Evolutionary conservation across 2,329 filamentous ascomycete species (phyloP), one percentile per base, ranked within the genome.

Genomic region (Botrytis elliptica): DNA sequence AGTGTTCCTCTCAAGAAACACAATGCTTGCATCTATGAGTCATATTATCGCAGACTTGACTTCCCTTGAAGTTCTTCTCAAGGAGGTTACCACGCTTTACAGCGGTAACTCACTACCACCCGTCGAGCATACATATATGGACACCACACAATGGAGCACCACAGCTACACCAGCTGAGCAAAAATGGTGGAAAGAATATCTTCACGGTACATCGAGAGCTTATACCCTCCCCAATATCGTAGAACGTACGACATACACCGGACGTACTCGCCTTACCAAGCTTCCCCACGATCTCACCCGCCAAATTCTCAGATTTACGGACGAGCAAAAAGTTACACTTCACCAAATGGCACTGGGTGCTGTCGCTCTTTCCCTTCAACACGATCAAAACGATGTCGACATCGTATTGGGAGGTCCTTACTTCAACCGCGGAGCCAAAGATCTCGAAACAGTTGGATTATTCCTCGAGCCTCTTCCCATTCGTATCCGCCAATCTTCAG

Each of bases 11-110:
- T 77, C 79, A 1, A 42, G 59, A 29, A 66, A 75, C 12, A 63
- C 72, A 1, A 66, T 83, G 4, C 49, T 81, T 7, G 74, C 80
- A 29, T 71, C 78, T 3, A 69, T 78, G 62, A 79, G 77, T 44
- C 82, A 83, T 71, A 82, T 83, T 65, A 77, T 83, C 16, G 78
- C 77, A 69, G 82, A 83, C 73, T 76, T 79, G 8, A 82, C 81
- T 7, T 75, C 82, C 4, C 73, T 83, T 1, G 52, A 75, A 12
- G 72, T 78, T 20, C 63, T 83, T 3, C 74, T 82, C 12, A 59
- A 73, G 12, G 81, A 83, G 62, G 77, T 80, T 14, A 67, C 71
- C 1, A 57, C 63, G 6, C 14, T 75, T 6, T 82, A 81, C 69
- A 71, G 74, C 40, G 75, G 73, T 33, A 42, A 63, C 12, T 42